Evolutionary conservation across 805 yeast genomes (phyloP).

Genomic region (Ascoidea rubescens): DNA sequence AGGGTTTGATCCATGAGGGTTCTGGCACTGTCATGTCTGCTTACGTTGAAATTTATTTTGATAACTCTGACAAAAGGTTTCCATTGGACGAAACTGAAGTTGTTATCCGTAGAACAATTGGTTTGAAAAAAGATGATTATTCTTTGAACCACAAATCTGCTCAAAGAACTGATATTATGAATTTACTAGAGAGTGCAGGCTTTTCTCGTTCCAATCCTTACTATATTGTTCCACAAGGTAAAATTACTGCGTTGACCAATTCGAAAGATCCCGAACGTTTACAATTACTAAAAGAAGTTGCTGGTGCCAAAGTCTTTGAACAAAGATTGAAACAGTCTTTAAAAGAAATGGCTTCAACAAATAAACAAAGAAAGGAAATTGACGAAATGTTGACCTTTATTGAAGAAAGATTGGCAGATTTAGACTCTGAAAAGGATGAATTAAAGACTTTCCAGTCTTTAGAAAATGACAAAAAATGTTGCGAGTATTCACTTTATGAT

Average conservation of each 20-base stretch:
- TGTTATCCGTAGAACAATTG: slow-evolving; percentile 74
- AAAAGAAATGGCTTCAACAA: slow-evolving; percentile 67
- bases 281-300: slow-evolving; percentile 72
- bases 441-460: slow-evolving; percentile 53
- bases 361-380: slow-evolving; percentile 54
- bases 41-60: slow-evolving; percentile 80
- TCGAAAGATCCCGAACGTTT: slow-evolving; percentile 79
- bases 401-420: slow-evolving; percentile 58
- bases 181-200: slow-evolving; percentile 81
- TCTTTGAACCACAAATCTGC: slow-evolving; percentile 71
- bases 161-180: slow-evolving; percentile 68
- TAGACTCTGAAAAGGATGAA: slow-evolving; percentile 70
- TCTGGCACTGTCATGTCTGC: slow-evolving; percentile 86
- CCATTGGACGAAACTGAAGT: slow-evolving; percentile 59
- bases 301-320: slow-evolving; percentile 91
- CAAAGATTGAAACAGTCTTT: slow-evolving; percentile 61
- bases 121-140: slow-evolving; percentile 86
- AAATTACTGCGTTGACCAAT: slow-evolving; percentile 76
- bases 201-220: slow-evolving; percentile 84
- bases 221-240: slow-evolving; percentile 94
- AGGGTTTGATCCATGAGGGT: slow-evolving; percentile 80
- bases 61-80: slow-evolving; percentile 64
- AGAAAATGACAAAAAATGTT: slow-evolving; percentile 53
- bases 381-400: slow-evolving; percentile 60
- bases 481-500: slow-evolving; percentile 65